Base-by-base conservation (phyloP, 441 rosid species). In the Pelargonium exstipulatum region DNA sequence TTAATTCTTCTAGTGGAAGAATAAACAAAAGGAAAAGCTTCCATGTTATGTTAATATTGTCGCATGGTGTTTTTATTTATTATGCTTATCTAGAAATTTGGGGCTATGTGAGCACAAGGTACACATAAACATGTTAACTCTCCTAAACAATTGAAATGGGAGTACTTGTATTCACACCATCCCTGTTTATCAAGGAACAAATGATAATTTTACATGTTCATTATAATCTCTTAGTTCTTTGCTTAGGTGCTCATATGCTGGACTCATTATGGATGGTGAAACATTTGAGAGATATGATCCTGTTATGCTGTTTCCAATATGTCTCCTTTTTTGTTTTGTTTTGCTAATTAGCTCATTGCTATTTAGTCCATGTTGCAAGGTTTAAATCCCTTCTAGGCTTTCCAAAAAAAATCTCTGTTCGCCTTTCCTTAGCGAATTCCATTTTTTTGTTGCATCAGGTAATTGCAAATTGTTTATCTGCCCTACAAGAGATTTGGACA, bases 401-500 rank as follows among this genome's bases (percentile, higher is more conserved):
- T 62, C 22, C 48, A 26, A 12, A 43, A 43, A 24, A n/a, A 60
- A 43, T 53, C 45, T 43, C 14, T 61, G 42, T 13, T 62, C 57
- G 3, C 13, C 49, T 8, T 61, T 37, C 12, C 17, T 24, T 69
- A 10, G 24, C 1, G 4, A 20, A 16, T 13, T 49, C 29, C n/a
- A 40, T 60, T 22, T 64, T 29, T 4, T 64, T 76, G 58, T 75
- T 65, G 57, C 53, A 64, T 61, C 76, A 90, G 99, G 97, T 95
- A 67, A 90, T 95, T 71, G 94, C 96, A 63, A 95, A 86, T 78
- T 91, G 95, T 79, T 84, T 95, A 69, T 82, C 85, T 73, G 83
- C 96, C 63, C 79, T 95, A 74, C 97, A 91, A 90, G 99, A 95
- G 81, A 90, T 91, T 73, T 95, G 96, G 97, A 85, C 83, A 66